Evolutionary conservation across 2,329 filamentous ascomycete species (phyloP), one percentile per base, ranked within the genome.

Genomic region (Xylaria sp.): DNA sequence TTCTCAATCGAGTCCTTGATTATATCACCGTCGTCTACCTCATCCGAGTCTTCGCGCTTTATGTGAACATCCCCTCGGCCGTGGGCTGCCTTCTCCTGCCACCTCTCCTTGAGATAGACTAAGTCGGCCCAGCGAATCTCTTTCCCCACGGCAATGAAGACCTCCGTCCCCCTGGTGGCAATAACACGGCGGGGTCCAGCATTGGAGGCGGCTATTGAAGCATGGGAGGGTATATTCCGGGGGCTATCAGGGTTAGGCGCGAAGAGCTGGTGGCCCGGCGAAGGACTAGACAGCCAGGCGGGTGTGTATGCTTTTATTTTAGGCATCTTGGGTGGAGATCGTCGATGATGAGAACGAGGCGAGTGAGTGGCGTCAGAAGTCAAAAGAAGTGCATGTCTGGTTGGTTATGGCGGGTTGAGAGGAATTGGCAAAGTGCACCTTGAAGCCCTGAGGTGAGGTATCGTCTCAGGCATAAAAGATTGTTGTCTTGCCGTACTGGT

Each of bases 111-210:
- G 72, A 98, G 77, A 62, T 89, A 87, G 54, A 88, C 87, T 58
- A 99, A 79, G 77, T 97, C 92, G 9, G 91, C 89, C 93, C 95
- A 99, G 76, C 94, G 86, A 64, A 99, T 90, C 77, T 98, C 92
- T 70, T 90, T 94, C 51, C 94, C 94, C 42, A 91, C 89, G 19
- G 93, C 94, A 12, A 92, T 88, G 74, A 98, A 98, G 9, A 98
- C 81, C 72, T 99, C 94, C 0, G 91, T 92, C 15, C 91, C 93
- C 62, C 94, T 84, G 52, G 86, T 87, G 9, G 93, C 94, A 71
- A 98, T 89, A 0, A 88, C 93, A 66, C 87, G 78, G 60, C 83
- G 80, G 9, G 87, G 85, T 17, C 86, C 85, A 1, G 75, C 35
- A 23, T 61, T 57, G 25, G 72, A 19, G 75, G 71, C 1, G 75